Conservation (phyloP, 2,329 filamentous ascomycete species). For the Capronia americana region DNA sequence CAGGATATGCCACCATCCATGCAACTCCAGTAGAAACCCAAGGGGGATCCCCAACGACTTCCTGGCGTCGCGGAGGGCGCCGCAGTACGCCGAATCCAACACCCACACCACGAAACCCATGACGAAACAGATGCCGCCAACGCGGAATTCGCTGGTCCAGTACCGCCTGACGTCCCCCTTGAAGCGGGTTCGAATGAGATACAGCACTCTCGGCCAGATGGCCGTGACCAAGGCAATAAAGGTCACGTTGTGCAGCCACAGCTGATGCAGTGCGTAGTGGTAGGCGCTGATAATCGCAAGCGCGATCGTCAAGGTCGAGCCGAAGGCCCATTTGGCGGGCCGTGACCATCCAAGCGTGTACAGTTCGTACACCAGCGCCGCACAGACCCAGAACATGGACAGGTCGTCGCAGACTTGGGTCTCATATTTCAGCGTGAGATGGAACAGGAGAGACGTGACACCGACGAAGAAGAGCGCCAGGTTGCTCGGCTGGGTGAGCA, state of each 20-base stretch:
- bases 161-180: constrained; percentile 24
- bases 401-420: constrained; percentile 36
- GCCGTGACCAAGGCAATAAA: constrained; percentile 32
- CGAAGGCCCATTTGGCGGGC: constrained; percentile 22
- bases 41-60: constrained; percentile 39
- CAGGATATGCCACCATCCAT: constrained; percentile 43
- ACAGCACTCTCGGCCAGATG: constrained; percentile 33
- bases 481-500: constrained; percentile 34
- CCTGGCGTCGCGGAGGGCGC: constrained; percentile 34
- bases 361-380: constrained; percentile 35
- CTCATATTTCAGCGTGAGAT: constrained; percentile 40
- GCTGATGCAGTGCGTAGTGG: constrained; percentile 30
- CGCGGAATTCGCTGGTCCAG: constrained; percentile 30
- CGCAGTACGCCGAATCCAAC: constrained; percentile 41
- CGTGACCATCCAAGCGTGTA: constrained; percentile 31
- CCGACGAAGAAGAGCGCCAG: constrained; percentile 41
- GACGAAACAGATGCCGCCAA: constrained; percentile 32
- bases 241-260: constrained; percentile 33
- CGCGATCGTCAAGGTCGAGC: constrained; percentile 24
- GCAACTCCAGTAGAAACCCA: constrained; percentile 43
- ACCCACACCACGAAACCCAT: constrained; percentile 40
- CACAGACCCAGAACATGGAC: constrained; percentile 38
- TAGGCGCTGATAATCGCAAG: constrained; percentile 34
- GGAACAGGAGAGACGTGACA: constrained; percentile 38
- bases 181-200: constrained; percentile 28